Percentiles rank a stretch among this genome's conserved stretches.
Conservation (phyloP, 345 rosid genomes). For the Geranium rotundifolium region DNA sequence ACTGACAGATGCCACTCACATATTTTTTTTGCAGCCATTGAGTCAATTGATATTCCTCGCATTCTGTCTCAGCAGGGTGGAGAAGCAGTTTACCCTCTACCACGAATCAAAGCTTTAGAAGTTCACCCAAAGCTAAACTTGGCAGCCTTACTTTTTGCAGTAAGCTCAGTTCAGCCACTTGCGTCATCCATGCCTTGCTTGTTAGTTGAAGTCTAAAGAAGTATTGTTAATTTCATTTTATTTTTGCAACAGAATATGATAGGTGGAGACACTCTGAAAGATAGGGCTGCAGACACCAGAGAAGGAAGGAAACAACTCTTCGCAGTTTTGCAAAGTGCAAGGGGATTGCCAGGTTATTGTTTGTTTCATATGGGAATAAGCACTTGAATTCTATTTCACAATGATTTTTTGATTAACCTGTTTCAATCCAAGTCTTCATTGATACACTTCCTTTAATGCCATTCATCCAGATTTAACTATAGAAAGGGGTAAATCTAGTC, state of each 20-base stretch:
- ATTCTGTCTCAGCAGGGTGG: constrained; percentile 94
- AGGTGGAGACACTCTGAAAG: constrained; percentile 52
- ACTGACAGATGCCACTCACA: background rate
- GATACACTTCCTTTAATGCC: too few species aligned
- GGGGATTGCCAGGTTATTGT: constrained; percentile 86
- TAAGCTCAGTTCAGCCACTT: constrained; percentile 26
- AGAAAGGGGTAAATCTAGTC: too few species aligned
- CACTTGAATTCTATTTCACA: constrained; percentile 5
- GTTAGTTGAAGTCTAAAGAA: constrained; percentile 10
- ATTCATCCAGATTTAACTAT: too few species aligned
- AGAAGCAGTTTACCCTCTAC: constrained; percentile 91
- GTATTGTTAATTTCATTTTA: constrained; percentile 1
- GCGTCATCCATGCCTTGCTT: constrained; percentile 9
- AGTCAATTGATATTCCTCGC: constrained; percentile 72
- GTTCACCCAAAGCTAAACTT: constrained; percentile 87
- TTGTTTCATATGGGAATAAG: constrained; percentile 8
- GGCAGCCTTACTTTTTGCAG: constrained; percentile 83
- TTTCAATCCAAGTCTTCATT: too few species aligned
- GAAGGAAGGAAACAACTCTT: constrained; percentile 98
- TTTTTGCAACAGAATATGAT: constrained; percentile 45
- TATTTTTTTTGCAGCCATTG: constrained; percentile 61
- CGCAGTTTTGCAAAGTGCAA: constrained; percentile 94
- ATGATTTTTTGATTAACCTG: background rate
- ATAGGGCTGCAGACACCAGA: constrained; percentile 71
- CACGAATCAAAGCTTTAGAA: constrained; percentile 71